Evolutionary conservation across 768 basidiomycete genomes (phyloP).

Genomic region (Trametes cubensis): DNA sequence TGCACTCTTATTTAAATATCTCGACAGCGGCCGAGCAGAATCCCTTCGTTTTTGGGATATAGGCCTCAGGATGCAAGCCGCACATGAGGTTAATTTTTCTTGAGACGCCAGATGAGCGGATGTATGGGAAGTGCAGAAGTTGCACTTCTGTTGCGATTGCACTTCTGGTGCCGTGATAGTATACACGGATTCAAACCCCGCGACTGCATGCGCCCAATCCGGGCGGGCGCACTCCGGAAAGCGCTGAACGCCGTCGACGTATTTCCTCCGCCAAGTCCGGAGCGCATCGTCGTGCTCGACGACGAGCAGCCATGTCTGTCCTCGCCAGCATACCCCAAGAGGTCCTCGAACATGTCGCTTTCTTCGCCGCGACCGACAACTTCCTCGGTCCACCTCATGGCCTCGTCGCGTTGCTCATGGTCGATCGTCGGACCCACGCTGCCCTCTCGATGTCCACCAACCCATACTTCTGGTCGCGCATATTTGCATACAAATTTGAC

Average conservation of each 20-base stretch:
- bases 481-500: constrained; percentile 75
- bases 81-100: too few species aligned
- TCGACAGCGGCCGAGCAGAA: too few species aligned
- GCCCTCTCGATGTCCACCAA: constrained; percentile 56
- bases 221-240: too few species aligned
- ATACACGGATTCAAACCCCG: too few species aligned
- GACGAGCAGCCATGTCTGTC: constrained; percentile 17
- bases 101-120: too few species aligned
- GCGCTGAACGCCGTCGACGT: background rate
- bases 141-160: too few species aligned
- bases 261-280: constrained; percentile 4
- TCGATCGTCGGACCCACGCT: constrained; percentile 51
- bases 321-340: constrained; percentile 62
- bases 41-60: too few species aligned
- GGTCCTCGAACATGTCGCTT: constrained; percentile 78
- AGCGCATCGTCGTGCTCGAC: background rate
- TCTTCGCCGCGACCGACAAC: constrained; percentile 54
- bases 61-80: too few species aligned
- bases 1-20: too few species aligned
- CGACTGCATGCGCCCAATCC: too few species aligned
- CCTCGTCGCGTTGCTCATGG: constrained; percentile 56
- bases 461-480: constrained; percentile 70
- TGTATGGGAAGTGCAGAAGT: too few species aligned
- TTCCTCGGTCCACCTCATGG: constrained; percentile 64
- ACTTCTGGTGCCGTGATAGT: too few species aligned